Base-by-base conservation (phyloP, 192 early-diverging fungal genomes). In the Coemansia sp. region DNA sequence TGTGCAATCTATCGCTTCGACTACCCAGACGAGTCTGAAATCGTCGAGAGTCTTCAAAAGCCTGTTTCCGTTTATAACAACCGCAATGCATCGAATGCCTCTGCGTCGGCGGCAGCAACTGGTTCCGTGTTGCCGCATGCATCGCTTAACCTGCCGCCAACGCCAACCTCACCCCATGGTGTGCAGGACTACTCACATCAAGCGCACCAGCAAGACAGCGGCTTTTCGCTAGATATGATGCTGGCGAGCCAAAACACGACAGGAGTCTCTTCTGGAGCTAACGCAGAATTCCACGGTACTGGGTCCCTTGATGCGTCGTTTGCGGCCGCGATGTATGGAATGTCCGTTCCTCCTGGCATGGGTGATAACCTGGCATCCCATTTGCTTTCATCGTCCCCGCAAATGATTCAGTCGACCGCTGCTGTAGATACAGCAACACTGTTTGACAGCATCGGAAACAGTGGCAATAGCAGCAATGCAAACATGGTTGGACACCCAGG, bases 1-100 rank as follows among this genome's bases (percentile, higher is more conserved):
- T 83, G 70, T 48, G 65, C 81, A n/a, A 68, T 71, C 56, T 77
- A 73, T 63, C 66, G 73, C 45, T 79, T 75, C 49, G 79, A 77
- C 59, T 75, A 75, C 52, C 78, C 78, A 9, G 39, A 63, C 3
- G 21, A 63, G 9, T 25, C 68, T 8, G 69, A 68, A 15, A 64
- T 82, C 25, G 33, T 67, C 34, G 30, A 46, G 25, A 67, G 57
- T 34, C 62, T 69, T 7, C 74, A 63, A 40, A 62, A 77, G 40
- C 20, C 61, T 3, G 45, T 37, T 20, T 18, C 46, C 10, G 28
- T 62, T 29, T 49, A 49, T 6, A 64, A 18, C 37, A 34, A 45
- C n/a, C n/a, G n/a, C 37, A 63, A 46, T 31, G 46, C 71, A 4
- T 29, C 51, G 3, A 35, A 46, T 51, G 37, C 62, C 37, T 31